Conservation (phyloP, 139 green algal genomes). For the Zygnema circumcarinatum region DNA sequence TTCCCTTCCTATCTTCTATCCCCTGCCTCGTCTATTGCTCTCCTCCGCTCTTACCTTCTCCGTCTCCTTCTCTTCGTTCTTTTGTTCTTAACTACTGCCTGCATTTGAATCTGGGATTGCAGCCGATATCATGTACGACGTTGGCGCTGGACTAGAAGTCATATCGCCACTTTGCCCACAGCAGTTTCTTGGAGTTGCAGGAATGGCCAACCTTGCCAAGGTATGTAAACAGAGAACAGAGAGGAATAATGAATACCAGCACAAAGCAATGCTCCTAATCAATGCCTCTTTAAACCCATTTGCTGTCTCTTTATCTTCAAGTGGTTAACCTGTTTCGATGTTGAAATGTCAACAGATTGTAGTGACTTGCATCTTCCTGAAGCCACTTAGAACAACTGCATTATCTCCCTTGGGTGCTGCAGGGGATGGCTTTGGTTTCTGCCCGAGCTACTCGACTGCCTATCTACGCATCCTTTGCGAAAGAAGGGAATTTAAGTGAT, state of each 20-base stretch:
- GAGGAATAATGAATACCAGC: too few relatives aligned
- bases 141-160: constrained; percentile 45
- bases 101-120: not conserved
- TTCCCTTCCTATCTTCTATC: too few relatives aligned
- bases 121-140: constrained; percentile 53
- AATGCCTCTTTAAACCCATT: not conserved
- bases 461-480: constrained; percentile 51
- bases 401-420: too few relatives aligned
- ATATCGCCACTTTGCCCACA: constrained; percentile 34
- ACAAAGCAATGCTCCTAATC: too few relatives aligned
- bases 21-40: too few relatives aligned
- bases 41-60: too few relatives aligned
- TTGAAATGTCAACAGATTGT: constrained; percentile 3
- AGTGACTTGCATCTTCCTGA: too few relatives aligned
- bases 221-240: constrained; percentile 13
- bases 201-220: constrained; percentile 44
- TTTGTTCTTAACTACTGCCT: too few relatives aligned
- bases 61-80: too few relatives aligned
- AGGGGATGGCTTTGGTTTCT: constrained; percentile 36
- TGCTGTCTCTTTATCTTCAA: not conserved
- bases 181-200: constrained; percentile 35
- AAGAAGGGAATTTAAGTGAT: constrained; percentile 44
- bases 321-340: not conserved
- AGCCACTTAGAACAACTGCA: too few relatives aligned
- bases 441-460: constrained; percentile 50